Conservation (phyloP, 2,329 filamentous ascomycete species). For the Neodidymelliopsis sp. region DNA sequence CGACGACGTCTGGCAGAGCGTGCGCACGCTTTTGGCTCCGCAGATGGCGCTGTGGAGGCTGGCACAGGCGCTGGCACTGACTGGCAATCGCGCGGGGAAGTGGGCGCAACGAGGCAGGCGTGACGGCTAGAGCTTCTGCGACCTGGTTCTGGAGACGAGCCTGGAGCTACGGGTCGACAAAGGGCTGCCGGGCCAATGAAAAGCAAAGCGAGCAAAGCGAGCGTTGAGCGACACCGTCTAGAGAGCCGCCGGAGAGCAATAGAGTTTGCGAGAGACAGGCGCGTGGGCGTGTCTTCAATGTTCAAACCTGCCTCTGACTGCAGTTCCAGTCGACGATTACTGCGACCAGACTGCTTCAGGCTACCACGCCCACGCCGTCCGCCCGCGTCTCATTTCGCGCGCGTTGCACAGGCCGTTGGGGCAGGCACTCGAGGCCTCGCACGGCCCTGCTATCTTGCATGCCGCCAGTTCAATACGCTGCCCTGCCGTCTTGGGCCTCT, state of each 20-base stretch:
- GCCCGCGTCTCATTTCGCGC: conserved; percentile 25
- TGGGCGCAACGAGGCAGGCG: conserved; percentile 12
- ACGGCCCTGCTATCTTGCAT: conserved; percentile 17
- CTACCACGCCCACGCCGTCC: conserved; percentile 3
- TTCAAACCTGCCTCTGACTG: conserved; percentile 5
- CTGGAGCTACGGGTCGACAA: conserved; percentile 15
- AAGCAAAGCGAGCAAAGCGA: conserved; percentile 17
- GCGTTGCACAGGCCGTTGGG: conserved; percentile 22
- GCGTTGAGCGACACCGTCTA: conserved; percentile 24
- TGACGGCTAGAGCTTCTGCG: conserved; percentile 5
- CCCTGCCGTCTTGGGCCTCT: conserved; percentile 13
- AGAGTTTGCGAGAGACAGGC: conserved; percentile 17
- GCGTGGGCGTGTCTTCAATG: conserved; percentile 9
- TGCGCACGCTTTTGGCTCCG: conserved; percentile 15
- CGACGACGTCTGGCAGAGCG: conserved; percentile 17
- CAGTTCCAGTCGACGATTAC: not conserved
- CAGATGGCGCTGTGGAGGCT: conserved; percentile 14
- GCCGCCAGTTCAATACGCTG: conserved; percentile 14
- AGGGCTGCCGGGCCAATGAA: conserved; percentile 26
- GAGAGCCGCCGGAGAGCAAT: conserved; percentile 18
- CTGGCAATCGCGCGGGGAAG: conserved; percentile 20
- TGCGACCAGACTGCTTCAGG: conserved; percentile 7
- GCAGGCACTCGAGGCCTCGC: no score
- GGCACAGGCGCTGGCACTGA: no score
- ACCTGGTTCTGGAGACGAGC: conserved; percentile 16